Percentiles rank a stretch among this genome's conserved stretches.
These are phyloP conservation scores for Chloromonas sp. DNA, from an alignment of 163 green algal species.

Conservation along the genomic window DNA sequence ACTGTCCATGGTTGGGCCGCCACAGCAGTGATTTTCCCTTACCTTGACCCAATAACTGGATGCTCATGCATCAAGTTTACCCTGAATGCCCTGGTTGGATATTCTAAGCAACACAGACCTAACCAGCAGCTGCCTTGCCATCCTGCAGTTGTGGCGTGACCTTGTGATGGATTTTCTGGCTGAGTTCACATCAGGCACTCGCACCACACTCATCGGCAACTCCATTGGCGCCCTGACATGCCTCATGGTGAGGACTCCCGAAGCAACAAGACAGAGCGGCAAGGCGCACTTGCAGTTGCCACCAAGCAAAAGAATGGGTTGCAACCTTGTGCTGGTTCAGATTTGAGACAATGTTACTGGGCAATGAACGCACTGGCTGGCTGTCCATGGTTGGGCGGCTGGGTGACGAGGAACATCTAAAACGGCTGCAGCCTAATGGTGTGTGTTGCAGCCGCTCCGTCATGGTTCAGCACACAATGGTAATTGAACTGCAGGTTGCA, in stretches of 20 bases:
- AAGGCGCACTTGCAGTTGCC: background rate
- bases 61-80: too few relatives aligned
- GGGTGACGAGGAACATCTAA: too few relatives aligned
- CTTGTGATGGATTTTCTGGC: slow-evolving; percentile 64
- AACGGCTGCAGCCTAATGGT: too few relatives aligned
- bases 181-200: slow-evolving; percentile 38
- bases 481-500: slow-evolving; percentile 3
- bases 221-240: slow-evolving; percentile 49
- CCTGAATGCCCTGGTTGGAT: too few relatives aligned
- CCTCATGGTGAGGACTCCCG: slow-evolving; percentile 33
- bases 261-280: background rate
- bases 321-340: background rate
- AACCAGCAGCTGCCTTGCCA: too few relatives aligned
- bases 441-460: too few relatives aligned
- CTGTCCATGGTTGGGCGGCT: too few relatives aligned
- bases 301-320: background rate
- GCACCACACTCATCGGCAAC: slow-evolving; percentile 57
- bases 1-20: too few relatives aligned
- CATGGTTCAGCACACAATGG: too few relatives aligned
- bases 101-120: too few relatives aligned
- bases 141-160: slow-evolving; percentile 55
- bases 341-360: background rate
- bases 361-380: background rate
- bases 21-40: too few relatives aligned
- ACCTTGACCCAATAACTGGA: too few relatives aligned